phyloP scores from a whole-genome alignment of 495 filamentous ascomycete species.

The Melanomma pulvis-pyrius region DNA sequence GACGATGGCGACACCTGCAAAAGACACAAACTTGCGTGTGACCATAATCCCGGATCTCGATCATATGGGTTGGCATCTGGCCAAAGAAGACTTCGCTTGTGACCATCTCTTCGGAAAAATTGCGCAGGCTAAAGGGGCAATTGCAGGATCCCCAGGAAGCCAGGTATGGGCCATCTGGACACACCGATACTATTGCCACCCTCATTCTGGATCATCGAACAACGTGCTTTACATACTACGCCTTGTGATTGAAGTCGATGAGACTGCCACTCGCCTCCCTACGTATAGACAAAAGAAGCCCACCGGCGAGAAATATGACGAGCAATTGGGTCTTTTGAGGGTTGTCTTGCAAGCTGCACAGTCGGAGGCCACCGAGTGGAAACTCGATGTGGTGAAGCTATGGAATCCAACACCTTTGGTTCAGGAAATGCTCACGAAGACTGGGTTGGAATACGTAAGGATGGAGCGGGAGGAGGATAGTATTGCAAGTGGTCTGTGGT shows the following conservation, averaged over 20 bases:
- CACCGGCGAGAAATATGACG: no score
- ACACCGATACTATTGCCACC: conserved; percentile 15
- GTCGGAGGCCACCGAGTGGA: no score
- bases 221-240: conserved; percentile 20
- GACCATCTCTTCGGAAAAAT: conserved; percentile 12
- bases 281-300: not conserved
- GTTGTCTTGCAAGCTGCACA: no score
- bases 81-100: conserved; percentile 15
- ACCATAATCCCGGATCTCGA: conserved; percentile 17
- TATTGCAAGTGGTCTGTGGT: no score
- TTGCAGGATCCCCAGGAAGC: conserved; percentile 3
- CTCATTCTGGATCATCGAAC: not conserved
- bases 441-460: no score
- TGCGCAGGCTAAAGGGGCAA: conserved; percentile 8
- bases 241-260: conserved; percentile 12
- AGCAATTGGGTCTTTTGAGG: no score
- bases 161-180: conserved; percentile 21
- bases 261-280: conserved; percentile 15
- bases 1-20: not conserved
- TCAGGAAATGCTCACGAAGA: no score
- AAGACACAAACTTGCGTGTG: not conserved
- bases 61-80: conserved; percentile 20
- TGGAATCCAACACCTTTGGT: no score
- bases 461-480: no score
- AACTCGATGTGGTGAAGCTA: no score